Base-by-base conservation (phyloP, 2,329 filamentous ascomycete species). In the Clarireedia monteithiana region DNA sequence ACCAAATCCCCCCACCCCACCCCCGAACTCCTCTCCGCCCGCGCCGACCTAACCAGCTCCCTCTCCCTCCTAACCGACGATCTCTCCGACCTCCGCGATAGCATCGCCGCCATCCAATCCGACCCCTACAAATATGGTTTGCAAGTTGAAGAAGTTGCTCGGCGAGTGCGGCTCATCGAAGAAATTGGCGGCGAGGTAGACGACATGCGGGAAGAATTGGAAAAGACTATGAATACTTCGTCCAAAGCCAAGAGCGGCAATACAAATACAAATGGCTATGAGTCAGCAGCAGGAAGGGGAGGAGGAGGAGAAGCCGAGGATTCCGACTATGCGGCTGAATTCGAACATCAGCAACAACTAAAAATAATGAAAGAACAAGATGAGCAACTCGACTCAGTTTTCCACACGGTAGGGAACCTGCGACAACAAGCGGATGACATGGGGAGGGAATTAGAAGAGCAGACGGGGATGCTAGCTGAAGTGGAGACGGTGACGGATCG, bases 361-460 rank as follows among this genome's bases (percentile, higher is more conserved):
- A 82, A 91, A 73, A 88, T 99, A 73, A 91, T 99, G 87, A 83
- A 86, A 63, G 90, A 96, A 72, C 94, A 99, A 76, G 94, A 99
- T 69, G 80, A 91, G 73, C 88, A 94, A 65, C 79, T 99, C 1
- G 92, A 97, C 69, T 89, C 88, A 15, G 92, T 99, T 48, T 96
- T 95, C 69, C 83, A 85, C 63, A 97, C 92, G 1, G 94, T 99
- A 24, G 92, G 91, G 2, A 96, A 91, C 69, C 73, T 99, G 68
- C 79, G 92, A 55, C 80, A 87, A 68, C 94, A 97, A 77, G 95
- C 94, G 1, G 86, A 95, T 72, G 89, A 91, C 64, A 99, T 99
- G 92, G 92, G 94, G 1, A 79, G 92, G 56, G 94, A 99, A 75
- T 77, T 99, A 47, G 95, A 96, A 73, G 94, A 99, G 74, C 94